Base-by-base conservation (phyloP, 495 filamentous ascomycete species). In the Hypoxylon rickii region DNA sequence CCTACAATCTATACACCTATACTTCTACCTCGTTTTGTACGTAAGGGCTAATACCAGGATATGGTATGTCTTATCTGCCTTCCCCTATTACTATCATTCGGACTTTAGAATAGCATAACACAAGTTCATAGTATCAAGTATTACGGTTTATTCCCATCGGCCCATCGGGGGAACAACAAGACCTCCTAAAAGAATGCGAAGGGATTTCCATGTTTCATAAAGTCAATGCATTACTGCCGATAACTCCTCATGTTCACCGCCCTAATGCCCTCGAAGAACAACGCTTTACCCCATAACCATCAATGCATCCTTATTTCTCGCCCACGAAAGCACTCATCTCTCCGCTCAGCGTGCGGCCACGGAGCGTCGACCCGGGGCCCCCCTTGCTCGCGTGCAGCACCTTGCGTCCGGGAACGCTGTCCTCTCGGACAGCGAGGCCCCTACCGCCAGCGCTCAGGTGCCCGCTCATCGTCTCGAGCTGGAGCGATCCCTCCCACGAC, bases 301-400 rank as follows among this genome's bases (percentile, higher is more conserved):
- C 12, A 34, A 3, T 12, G 3, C 12, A 6, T 34, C 32, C 12
- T 42, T 32, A 37, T 15, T 61, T 45, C 1, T 55, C 51, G 3
- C 74, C 74, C 44, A 78, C 63, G 12, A 57, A 20, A 19, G 71
- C 54, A 21, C 67, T 51, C 34, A 71, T 18, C 57, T 58, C 48
- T 12, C 75, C 75, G 36, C 55, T 55, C 4, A 68, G 54, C 2
- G 56, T 61, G 40, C 55, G 51, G 2, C 41, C 66, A 17, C 34
- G 17, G 13, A 71, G 41, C 17, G 17, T 51, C 24, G 70, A 66
- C 10, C 65, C 71, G 5, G 38, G n/a, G n/a, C n/a, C n/a, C 7
- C 75, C 75, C 65, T 78, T 78, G 47, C 59, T 60, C 4, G 73
- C 74, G 3, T 71, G 29, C 26, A 78, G 1, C 15, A 71, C 55